Evolutionary conservation across 495 filamentous ascomycete genomes (phyloP).

Genomic region (Hamigera avellanea): DNA sequence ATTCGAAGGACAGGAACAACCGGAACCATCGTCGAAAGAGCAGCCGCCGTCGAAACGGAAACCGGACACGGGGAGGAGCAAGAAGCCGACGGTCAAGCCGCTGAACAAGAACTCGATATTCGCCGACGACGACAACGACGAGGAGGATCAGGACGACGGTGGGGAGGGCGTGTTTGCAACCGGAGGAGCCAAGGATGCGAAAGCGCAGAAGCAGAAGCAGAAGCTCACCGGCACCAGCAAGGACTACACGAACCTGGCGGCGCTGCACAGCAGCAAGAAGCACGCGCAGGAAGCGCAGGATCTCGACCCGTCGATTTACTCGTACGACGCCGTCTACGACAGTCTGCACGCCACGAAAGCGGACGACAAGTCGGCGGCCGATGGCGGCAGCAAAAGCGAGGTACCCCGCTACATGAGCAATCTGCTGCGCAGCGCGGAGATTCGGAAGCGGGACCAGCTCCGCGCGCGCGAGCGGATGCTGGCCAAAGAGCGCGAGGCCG

Average conservation of each 20-base stretch:
- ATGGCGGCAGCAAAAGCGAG: conserved; percentile 12
- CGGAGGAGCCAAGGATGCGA: conserved; percentile 8
- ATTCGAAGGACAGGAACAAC: conserved; percentile 12
- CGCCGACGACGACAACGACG: conserved; percentile 27
- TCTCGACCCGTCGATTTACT: conserved; percentile 42
- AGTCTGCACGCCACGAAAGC: conserved; percentile 31
- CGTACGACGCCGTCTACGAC: conserved; percentile 47
- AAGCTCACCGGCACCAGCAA: conserved; percentile 3
- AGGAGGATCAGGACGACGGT: conserved; percentile 3
- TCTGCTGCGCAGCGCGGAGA: conserved; percentile 67
- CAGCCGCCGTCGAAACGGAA: conserved; percentile 26
- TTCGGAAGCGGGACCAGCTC: conserved; percentile 78
- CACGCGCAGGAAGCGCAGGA: conserved; percentile 35
- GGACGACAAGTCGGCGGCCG: conserved; percentile 10
- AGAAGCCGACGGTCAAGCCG: conserved; percentile 22
- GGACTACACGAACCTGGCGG: conserved; percentile 37
- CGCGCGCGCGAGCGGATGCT: conserved; percentile 82
- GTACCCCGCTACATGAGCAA: conserved; percentile 73
- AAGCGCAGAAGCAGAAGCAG: too few relatives aligned
- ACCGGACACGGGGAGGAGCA: conserved; percentile 15
- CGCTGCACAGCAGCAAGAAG: conserved; percentile 34
- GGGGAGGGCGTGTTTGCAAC: background rate
- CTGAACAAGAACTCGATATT: conserved; percentile 31
- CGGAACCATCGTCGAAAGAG: conserved; percentile 1
- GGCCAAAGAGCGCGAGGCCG: conserved; percentile 76